A percentile compares a stretch with the other conserved stretches of the same genome.
Conservation (phyloP, 2,329 filamentous ascomycete species). For the Apiospora aurea region DNA sequence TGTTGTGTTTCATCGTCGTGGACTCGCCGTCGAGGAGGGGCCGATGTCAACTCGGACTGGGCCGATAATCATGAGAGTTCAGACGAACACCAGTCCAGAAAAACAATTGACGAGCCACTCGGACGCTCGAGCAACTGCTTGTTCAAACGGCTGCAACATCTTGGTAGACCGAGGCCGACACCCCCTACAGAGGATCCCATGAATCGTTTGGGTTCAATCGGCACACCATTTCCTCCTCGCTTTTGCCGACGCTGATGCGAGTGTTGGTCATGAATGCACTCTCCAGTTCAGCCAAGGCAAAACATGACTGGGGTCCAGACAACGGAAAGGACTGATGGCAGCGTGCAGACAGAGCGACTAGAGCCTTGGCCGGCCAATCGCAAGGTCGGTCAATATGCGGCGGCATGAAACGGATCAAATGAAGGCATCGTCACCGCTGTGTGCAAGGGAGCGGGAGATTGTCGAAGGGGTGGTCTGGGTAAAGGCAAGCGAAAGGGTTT, state of each 20-base stretch:
- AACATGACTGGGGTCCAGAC: neutral
- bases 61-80: constrained; percentile 8
- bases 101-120: neutral
- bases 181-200: neutral
- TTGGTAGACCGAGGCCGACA: neutral
- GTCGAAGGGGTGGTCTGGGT: neutral
- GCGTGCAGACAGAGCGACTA: neutral
- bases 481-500: constrained; percentile 11
- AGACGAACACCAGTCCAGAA: constrained; percentile 4
- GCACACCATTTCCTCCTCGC: neutral
- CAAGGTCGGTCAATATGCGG: neutral
- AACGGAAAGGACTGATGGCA: neutral
- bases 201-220: constrained; percentile 2
- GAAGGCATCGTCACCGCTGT: constrained; percentile 7
- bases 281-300: neutral
- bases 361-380: neutral
- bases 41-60: neutral
- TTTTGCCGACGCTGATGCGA: neutral
- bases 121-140: constrained; percentile 1
- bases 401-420: neutral
- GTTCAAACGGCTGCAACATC: neutral
- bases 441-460: neutral
- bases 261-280: neutral
- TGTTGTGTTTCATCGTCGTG: constrained; percentile 3
- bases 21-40: neutral